phyloP scores from a whole-genome alignment of 2,329 filamentous ascomycete species.

The Fragosphaeria purpurea region DNA sequence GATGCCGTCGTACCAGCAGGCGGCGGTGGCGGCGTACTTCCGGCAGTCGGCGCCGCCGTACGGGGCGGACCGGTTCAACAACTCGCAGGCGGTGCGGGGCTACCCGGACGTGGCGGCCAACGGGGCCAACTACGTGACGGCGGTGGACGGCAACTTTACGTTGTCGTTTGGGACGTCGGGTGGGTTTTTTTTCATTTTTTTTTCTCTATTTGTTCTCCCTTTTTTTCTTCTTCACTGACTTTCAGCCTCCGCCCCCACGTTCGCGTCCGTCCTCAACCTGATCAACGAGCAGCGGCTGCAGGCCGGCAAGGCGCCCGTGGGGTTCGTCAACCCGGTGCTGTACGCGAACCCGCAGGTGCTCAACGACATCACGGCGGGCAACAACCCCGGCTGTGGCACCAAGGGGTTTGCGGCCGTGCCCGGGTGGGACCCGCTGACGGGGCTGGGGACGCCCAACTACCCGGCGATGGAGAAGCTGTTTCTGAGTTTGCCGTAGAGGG shows the following conservation, averaged over 20 bases:
- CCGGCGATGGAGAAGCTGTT: conserved; percentile 22
- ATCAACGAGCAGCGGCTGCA: conserved; percentile 53
- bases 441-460: conserved; percentile 19
- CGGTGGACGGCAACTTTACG: conserved; percentile 30
- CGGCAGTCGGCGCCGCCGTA: conserved; percentile 30
- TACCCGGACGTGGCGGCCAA: conserved; percentile 18
- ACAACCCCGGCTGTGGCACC: conserved; percentile 22
- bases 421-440: conserved; percentile 19
- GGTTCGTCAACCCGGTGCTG: conserved; percentile 24
- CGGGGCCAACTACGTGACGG: conserved; percentile 27
- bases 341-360: conserved; percentile 20
- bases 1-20: conserved; percentile 30
- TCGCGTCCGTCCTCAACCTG: conserved; percentile 48
- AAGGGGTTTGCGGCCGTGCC: conserved; percentile 17
- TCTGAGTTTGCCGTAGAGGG: conserved; percentile 12
- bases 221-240: no score
- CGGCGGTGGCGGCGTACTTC: conserved; percentile 13
- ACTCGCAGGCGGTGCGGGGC: conserved; percentile 29
- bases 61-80: conserved; percentile 25
- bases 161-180: conserved; percentile 39
- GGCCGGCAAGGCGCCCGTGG: conserved; percentile 30
- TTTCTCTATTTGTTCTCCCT: neutral
- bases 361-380: conserved; percentile 19
- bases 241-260: conserved; percentile 38
- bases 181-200: conserved; percentile 6